These are phyloP conservation scores for Pythium sp. DNA, from an alignment of 352 stramenopile species.

Conservation along the genomic window DNA sequence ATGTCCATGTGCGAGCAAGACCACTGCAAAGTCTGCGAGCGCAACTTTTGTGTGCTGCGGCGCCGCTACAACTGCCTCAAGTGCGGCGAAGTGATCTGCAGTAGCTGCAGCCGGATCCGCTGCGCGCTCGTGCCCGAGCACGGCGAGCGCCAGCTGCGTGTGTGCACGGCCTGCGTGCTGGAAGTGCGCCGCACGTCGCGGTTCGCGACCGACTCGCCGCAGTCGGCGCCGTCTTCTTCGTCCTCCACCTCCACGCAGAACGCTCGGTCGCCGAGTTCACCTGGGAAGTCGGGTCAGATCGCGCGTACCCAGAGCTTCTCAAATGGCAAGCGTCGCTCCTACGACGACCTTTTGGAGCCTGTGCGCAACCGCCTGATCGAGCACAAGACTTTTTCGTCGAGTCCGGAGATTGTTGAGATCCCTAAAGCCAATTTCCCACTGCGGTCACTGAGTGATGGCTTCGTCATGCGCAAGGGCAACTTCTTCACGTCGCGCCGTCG, in stretches of 20 bases:
- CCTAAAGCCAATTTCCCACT: conserved; percentile 62
- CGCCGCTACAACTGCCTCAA: conserved; percentile 84
- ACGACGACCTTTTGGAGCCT: conserved; percentile 69
- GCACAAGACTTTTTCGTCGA: conserved; percentile 78
- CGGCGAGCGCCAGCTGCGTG: conserved; percentile 68
- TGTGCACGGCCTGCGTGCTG: conserved; percentile 79
- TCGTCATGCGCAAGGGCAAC: conserved; percentile 64
- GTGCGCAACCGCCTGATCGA: conserved; percentile 74
- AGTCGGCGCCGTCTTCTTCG: conserved; percentile 7
- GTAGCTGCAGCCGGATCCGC: conserved; percentile 67
- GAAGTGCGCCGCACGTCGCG: conserved; percentile 61
- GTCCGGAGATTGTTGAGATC: conserved; percentile 31
- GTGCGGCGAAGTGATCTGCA: conserved; percentile 78
- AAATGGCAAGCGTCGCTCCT: conserved; percentile 52
- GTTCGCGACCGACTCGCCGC: conserved; percentile 17
- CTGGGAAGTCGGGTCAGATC: not conserved
- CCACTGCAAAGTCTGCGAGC: conserved; percentile 67
- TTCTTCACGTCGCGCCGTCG: conserved; percentile 63
- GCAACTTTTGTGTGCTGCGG: conserved; percentile 73
- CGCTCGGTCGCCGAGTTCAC: not conserved
- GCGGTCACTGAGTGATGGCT: conserved; percentile 75
- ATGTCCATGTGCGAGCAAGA: conserved; percentile 69
- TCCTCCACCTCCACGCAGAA: not conserved
- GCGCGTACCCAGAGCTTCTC: conserved; percentile 51
- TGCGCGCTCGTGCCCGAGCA: conserved; percentile 63